Percentiles rank a stretch among this genome's conserved stretches.
These are phyloP conservation scores for Solanum clarkiae DNA, from an alignment of 257 asterid species.

Conservation along the genomic window DNA sequence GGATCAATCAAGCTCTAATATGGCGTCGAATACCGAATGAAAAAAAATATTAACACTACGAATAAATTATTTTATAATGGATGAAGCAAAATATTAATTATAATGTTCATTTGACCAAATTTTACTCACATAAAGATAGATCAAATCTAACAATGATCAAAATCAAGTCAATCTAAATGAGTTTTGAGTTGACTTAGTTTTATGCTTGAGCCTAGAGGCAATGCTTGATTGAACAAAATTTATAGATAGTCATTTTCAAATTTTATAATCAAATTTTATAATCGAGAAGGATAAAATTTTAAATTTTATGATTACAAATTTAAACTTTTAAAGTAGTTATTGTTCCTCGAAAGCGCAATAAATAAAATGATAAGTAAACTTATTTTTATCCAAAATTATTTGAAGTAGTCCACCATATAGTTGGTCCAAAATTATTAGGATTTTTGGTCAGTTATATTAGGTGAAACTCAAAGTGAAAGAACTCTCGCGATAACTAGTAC, in stretches of 20 bases:
- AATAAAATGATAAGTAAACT: background rate
- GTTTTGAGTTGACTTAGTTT: background rate
- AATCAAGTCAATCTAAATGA: background rate
- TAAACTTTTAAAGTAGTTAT: background rate
- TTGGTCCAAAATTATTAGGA: background rate
- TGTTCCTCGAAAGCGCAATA: too few species aligned
- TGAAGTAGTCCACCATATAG: background rate
- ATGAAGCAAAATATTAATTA: background rate
- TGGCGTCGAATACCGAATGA: too few species aligned
- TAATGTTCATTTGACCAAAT: background rate
- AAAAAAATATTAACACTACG: background rate
- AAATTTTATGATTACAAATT: too few species aligned
- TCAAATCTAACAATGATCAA: background rate
- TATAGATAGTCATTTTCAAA: background rate
- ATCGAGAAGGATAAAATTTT: too few species aligned
- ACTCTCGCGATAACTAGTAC: too few species aligned
- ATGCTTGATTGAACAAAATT: background rate
- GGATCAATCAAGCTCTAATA: too few species aligned
- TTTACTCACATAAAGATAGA: background rate
- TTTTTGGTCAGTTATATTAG: background rate
- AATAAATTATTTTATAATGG: background rate
- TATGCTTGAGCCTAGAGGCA: background rate
- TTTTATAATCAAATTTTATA: background rate
- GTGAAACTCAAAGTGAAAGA: too few species aligned
- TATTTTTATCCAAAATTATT: background rate